Conservation (phyloP, 2,329 filamentous ascomycete species). For the Aspergillus ibericus region DNA sequence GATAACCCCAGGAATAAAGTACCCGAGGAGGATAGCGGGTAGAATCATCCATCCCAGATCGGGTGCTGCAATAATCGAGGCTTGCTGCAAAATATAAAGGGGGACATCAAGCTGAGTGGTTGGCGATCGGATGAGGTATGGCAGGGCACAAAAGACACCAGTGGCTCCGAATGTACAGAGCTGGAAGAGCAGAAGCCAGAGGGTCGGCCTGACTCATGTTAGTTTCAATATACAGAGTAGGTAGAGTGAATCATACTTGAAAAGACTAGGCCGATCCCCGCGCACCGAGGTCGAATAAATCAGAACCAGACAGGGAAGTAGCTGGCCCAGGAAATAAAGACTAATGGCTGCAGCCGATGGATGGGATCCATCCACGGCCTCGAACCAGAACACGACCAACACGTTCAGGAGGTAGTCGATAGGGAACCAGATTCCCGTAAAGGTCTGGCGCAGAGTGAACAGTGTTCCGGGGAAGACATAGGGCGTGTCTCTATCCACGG, state of each 20-base stretch:
- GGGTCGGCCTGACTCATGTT: neutral
- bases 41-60: neutral
- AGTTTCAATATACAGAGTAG: no score
- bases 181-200: constrained; percentile 6
- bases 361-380: constrained; percentile 1
- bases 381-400: neutral
- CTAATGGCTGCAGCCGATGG: neutral
- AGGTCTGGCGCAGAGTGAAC: neutral
- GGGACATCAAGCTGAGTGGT: no score
- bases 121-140: neutral
- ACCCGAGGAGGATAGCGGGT: neutral
- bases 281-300: neutral
- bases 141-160: neutral
- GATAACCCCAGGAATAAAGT: neutral
- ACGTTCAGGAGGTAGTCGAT: neutral
- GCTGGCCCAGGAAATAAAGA: constrained; percentile 5
- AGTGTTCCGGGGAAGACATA: neutral
- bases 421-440: neutral
- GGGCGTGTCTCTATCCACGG: neutral
- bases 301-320: neutral
- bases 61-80: neutral
- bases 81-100: neutral
- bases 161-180: neutral
- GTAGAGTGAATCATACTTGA: neutral
- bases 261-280: neutral